phyloP scores from a whole-genome alignment of 768 basidiomycete species.

The Galerina marginata region DNA sequence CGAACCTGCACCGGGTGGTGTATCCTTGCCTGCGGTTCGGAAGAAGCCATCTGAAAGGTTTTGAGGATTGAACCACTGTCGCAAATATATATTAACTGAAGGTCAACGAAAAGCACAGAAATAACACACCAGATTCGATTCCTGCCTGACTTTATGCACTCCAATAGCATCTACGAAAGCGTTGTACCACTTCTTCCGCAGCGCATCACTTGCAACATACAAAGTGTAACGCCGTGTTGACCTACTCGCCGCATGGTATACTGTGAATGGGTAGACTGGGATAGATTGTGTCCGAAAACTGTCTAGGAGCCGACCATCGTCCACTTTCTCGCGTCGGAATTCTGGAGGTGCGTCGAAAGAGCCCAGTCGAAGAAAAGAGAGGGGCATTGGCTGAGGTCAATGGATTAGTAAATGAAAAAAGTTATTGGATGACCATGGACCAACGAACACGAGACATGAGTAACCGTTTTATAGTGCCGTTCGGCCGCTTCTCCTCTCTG shows the following conservation, averaged over 20 bases:
- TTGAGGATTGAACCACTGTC: constrained; percentile 72
- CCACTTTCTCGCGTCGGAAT: constrained; percentile 63
- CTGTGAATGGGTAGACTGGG: constrained; percentile 74
- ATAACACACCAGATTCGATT: constrained; percentile 69
- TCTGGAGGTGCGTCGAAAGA: constrained; percentile 66
- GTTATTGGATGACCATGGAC: neutral
- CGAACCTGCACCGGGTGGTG: constrained; percentile 28
- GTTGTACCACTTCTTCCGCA: constrained; percentile 67
- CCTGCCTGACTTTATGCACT: constrained; percentile 66
- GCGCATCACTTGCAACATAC: constrained; percentile 61
- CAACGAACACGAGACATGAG: constrained; percentile 69
- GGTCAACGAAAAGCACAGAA: neutral
- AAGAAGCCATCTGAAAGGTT: constrained; percentile 67
- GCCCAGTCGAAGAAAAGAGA: constrained; percentile 78
- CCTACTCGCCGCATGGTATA: constrained; percentile 71
- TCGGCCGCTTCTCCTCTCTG: constrained; percentile 60
- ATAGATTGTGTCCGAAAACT: constrained; percentile 55
- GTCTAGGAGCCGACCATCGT: constrained; percentile 64
- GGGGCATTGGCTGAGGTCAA: constrained; percentile 68
- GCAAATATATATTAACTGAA: neutral
- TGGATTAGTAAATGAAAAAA: neutral
- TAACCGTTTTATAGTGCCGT: constrained; percentile 51
- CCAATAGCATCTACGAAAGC: constrained; percentile 66
- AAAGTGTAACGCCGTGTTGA: constrained; percentile 71
- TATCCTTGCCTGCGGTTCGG: constrained; percentile 46